These are phyloP conservation scores for Calcarisporium arbuscula DNA, from an alignment of 2,329 filamentous ascomycete genomes.

Conservation along the genomic window DNA sequence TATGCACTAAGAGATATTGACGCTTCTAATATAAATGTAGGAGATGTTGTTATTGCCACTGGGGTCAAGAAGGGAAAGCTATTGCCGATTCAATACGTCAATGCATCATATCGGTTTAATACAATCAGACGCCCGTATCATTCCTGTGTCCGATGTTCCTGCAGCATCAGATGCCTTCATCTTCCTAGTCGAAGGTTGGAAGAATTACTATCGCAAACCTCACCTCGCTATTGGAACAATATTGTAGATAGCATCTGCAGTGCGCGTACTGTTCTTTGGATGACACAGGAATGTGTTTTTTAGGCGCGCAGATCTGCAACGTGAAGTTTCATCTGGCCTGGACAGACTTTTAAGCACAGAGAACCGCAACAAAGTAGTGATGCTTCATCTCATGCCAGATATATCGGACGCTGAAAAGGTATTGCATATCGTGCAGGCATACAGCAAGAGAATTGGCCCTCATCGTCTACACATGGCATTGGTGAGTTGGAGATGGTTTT, in stretches of 20 bases:
- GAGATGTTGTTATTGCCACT: too few relatives aligned
- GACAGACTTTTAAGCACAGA: slow-evolving; percentile 2
- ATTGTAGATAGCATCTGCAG: not conserved
- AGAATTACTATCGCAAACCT: not conserved
- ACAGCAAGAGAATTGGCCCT: slow-evolving; percentile 6
- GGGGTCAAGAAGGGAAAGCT: too few relatives aligned
- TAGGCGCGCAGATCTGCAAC: not conserved
- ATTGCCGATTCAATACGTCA: too few relatives aligned
- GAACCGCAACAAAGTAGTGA: too few relatives aligned
- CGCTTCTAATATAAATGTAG: too few relatives aligned
- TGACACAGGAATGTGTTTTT: slow-evolving; percentile 1
- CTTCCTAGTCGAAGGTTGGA: slow-evolving; percentile 4
- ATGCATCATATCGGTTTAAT: too few relatives aligned
- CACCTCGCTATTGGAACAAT: slow-evolving; percentile 4
- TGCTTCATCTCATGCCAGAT: too few relatives aligned
- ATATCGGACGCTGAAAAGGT: not conserved
- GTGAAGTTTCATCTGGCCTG: slow-evolving; percentile 3
- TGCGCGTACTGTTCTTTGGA: slow-evolving; percentile 6
- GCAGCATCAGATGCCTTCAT: slow-evolving; percentile 3
- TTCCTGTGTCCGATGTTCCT: slow-evolving; percentile 2
- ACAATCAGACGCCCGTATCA: slow-evolving; percentile 1
- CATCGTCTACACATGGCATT: slow-evolving; percentile 4
- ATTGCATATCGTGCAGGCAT: slow-evolving; percentile 1
- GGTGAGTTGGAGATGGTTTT: slow-evolving; percentile 8
- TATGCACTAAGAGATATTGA: too few relatives aligned